phyloP scores from a whole-genome alignment of 306 rosid genomes.

The Hippophae gyantsensis region DNA sequence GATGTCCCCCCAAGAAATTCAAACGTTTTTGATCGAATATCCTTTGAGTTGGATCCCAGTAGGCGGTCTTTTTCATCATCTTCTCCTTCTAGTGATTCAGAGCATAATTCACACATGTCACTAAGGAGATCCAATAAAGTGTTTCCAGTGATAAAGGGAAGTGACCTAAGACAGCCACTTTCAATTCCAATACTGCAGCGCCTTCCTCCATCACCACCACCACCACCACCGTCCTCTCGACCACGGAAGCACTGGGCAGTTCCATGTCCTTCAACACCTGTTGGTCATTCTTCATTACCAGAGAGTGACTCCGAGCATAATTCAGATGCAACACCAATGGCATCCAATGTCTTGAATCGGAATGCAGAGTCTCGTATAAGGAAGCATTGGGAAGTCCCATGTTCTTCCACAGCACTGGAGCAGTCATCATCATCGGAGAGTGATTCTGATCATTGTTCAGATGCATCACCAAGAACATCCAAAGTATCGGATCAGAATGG shows the following conservation, averaged over 20 bases:
- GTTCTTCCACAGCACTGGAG: too few relatives aligned
- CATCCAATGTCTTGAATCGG: conserved; percentile 5
- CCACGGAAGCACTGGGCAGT: too few relatives aligned
- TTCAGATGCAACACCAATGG: conserved; percentile 23
- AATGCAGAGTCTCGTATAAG: not conserved
- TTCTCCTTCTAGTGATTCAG: conserved; percentile 5
- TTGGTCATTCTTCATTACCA: not conserved
- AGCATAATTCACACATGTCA: conserved; percentile 15
- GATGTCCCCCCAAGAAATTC: conserved; percentile 11
- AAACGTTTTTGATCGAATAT: conserved; percentile 13
- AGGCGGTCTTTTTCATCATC: conserved; percentile 21
- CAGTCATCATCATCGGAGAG: too few relatives aligned
- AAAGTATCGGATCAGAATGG: too few relatives aligned
- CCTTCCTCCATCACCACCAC: conserved; percentile 18
- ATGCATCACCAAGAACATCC: too few relatives aligned
- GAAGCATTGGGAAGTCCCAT: too few relatives aligned
- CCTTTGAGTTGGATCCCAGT: conserved; percentile 15
- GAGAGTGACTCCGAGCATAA: conserved; percentile 18
- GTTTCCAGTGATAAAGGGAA: conserved; percentile 3
- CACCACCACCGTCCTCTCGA: conserved; percentile 4
- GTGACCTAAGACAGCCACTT: conserved; percentile 9
- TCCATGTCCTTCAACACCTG: too few relatives aligned
- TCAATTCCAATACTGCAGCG: not conserved
- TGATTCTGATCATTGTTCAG: too few relatives aligned
- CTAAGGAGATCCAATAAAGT: conserved; percentile 1